These are phyloP conservation scores for Rugosomyces carneus DNA, from an alignment of 1,284 basidiomycete species.

Conservation along the genomic window DNA sequence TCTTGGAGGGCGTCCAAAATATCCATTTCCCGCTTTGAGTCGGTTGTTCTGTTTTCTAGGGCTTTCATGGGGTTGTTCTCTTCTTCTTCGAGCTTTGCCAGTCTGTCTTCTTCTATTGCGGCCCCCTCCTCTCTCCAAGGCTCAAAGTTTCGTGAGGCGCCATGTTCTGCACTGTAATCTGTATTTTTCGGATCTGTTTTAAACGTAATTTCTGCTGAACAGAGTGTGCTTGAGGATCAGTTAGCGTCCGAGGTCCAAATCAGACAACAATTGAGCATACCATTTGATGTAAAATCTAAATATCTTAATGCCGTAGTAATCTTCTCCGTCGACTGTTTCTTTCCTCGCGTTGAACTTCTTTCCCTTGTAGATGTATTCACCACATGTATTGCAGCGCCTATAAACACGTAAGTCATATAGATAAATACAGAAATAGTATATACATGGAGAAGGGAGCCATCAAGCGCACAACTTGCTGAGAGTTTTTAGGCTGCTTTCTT, in stretches of 20 bases:
- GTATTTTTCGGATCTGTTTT: constrained; percentile 99
- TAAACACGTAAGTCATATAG: constrained; percentile 11
- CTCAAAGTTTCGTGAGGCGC: constrained; percentile 92
- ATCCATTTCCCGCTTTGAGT: constrained; percentile 98
- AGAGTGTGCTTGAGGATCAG: constrained; percentile 60
- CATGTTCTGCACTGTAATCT: constrained; percentile 89
- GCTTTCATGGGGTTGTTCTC: constrained; percentile 97
- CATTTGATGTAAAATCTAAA: constrained; percentile 85
- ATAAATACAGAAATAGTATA: constrained; percentile 19
- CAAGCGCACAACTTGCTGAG: constrained; percentile 93
- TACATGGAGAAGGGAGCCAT: constrained; percentile 99
- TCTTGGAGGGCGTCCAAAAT: constrained; percentile 95
- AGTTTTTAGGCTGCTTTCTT: constrained; percentile 83
- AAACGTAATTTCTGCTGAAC: constrained; percentile 98
- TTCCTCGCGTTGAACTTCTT: constrained; percentile 99
- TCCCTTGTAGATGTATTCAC: constrained; percentile 97
- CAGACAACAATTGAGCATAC: constrained; percentile 29
- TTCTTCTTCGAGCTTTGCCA: constrained; percentile 77
- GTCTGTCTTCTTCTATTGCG: constrained; percentile 68
- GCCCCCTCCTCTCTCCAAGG: constrained; percentile 80
- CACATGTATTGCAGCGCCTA: constrained; percentile 90
- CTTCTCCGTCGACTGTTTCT: constrained; percentile 94
- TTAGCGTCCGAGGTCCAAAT: constrained; percentile 1
- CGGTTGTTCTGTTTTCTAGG: constrained; percentile 86
- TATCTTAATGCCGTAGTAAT: constrained; percentile 98